Evolutionary conservation across 202 grass and related monocot species (phyloP), one percentile per base, ranked within the genome.

Genomic region (Setaria italica): DNA sequence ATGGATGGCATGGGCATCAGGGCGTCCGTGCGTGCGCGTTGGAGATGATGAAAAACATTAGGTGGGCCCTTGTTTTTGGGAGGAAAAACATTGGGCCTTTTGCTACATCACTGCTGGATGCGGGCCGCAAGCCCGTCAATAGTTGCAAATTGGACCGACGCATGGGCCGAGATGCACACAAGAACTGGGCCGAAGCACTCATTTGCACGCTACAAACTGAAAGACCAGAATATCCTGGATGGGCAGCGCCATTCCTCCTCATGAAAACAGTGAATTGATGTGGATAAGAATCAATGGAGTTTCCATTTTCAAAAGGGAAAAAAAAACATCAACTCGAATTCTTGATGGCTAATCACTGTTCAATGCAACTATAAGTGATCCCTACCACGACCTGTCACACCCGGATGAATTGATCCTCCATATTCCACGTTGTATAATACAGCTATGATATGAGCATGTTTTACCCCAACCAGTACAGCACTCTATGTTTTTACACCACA

Each of bases 401-500:
- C 53, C n/a, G 11, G 51, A 59, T 80, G 77, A 85, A 81, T 77
- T 63, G 57, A 68, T 53, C 83, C 64, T 78, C 84, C 79, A 83
- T 84, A 66, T 81, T 90, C 76, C 81, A 81, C 53, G 79, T 56
- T 56, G 32, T 81, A 78, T 84, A 57, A 77, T 86, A 90, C 80
- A 90, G 30, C 77, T 88, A 66, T 89, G 70, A 69, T 88, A 70
- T 87, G 70, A 69, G 20, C 80, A 84, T 64, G 20, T 82, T 77
- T 79, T 19, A 47, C 48, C 37, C 50, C 19, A 14, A 56, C 86
- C 25, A 87, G 85, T 84, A 84, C 78, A 71, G 5, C 55, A 86
- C 59, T 59, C 77, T 89, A 81, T 87, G 76, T 87, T 77, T 82
- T 84, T 76, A 62, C 59, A 94, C 64, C 80, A 87, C 75, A 82